A percentile compares a stretch with the other conserved stretches of the same genome.
Evolutionary conservation across 768 basidiomycete species (phyloP).

Genomic region (Tricholoma terreum): DNA sequence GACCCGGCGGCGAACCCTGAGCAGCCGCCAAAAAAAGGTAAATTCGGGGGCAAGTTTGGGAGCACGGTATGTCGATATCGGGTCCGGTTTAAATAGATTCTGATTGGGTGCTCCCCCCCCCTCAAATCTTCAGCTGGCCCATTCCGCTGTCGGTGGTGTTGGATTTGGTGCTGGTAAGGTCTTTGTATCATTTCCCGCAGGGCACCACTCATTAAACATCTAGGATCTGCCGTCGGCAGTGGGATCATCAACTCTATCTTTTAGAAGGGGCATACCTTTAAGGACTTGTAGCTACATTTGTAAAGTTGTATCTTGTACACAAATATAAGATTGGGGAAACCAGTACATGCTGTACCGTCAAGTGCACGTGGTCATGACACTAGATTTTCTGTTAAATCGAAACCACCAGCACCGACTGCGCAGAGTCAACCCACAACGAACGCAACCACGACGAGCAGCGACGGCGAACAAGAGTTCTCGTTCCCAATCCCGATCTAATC

Average conservation of each 20-base stretch:
- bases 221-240: slow-evolving; percentile 48
- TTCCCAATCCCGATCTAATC: background rate
- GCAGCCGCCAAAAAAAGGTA: slow-evolving; percentile 52
- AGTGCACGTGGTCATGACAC: background rate
- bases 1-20: slow-evolving; percentile 36
- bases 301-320: too few relatives aligned
- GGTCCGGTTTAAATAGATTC: background rate
- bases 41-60: slow-evolving; percentile 48
- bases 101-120: background rate
- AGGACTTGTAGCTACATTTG: too few relatives aligned
- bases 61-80: slow-evolving; percentile 46
- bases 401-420: background rate
- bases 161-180: slow-evolving; percentile 72
- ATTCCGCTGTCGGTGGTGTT: slow-evolving; percentile 65
- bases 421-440: background rate
- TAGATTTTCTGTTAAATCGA: background rate
- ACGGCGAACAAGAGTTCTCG: background rate
- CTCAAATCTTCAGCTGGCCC: slow-evolving; percentile 43
- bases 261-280: background rate
- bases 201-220: slow-evolving; percentile 2
- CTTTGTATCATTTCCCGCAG: background rate
- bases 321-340: too few relatives aligned
- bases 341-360: too few relatives aligned
- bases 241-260: slow-evolving; percentile 48
- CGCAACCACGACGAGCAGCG: background rate